Conservation (phyloP, 2,329 filamentous ascomycete species). For the Sodiomyces alkalinus region DNA sequence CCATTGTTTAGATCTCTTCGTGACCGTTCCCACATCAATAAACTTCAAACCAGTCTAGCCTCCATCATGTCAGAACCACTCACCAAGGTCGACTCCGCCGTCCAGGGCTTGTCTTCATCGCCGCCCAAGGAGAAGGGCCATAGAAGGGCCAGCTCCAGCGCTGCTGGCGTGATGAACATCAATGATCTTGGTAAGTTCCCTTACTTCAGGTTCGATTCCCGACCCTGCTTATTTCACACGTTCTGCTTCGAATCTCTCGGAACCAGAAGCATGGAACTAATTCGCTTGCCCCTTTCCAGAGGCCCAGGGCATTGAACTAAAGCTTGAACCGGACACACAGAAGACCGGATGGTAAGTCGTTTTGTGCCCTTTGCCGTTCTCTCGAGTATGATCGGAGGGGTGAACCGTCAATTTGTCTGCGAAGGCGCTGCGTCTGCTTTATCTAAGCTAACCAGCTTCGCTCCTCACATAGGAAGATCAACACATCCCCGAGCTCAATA, state of each 20-base stretch:
- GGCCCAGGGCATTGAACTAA: conserved; percentile 53
- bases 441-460: too few species aligned
- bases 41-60: too few species aligned
- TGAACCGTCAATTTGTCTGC: too few species aligned
- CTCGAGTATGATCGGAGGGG: too few species aligned
- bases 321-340: conserved; percentile 70
- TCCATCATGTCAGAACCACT: conserved; percentile 41
- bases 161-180: conserved; percentile 65
- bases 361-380: not conserved
- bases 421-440: too few species aligned
- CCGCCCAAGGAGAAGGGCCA: conserved; percentile 51
- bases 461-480: conserved; percentile 66
- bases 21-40: too few species aligned
- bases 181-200: conserved; percentile 60
- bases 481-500: conserved; percentile 61
- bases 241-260: conserved; percentile 3
- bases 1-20: too few species aligned
- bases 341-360: conserved; percentile 67
- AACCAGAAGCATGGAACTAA: conserved; percentile 4
- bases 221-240: too few species aligned
- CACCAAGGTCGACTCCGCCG: conserved; percentile 82
- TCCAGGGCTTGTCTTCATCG: conserved; percentile 60
- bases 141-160: conserved; percentile 58
- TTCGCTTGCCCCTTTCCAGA: conserved; percentile 32
- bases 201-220: too few species aligned